Evolutionary conservation across 2,329 filamentous ascomycete species (phyloP).

Genomic region (Colletotrichum sp.): DNA sequence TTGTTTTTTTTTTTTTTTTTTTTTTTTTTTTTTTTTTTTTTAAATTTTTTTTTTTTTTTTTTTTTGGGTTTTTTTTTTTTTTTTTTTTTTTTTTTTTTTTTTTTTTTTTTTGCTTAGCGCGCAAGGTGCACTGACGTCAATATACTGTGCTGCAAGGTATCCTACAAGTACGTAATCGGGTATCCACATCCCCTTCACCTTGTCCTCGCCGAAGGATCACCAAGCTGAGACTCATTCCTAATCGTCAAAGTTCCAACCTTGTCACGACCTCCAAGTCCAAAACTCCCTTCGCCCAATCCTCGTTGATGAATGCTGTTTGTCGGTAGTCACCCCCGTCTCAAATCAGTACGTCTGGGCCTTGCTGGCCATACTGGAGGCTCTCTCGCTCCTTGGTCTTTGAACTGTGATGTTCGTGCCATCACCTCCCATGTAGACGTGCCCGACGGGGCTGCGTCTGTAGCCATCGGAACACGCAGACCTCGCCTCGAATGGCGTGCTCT

Average conservation of each 20-base stretch:
- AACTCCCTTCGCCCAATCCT: background rate
- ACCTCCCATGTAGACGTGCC: background rate
- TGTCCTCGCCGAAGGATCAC: background rate
- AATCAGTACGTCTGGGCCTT: background rate
- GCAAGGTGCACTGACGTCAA: background rate
- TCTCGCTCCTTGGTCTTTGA: background rate
- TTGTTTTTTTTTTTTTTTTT: no score
- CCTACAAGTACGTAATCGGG: background rate
- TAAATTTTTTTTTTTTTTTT: no score
- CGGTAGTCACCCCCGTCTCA: background rate
- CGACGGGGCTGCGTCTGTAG: background rate
- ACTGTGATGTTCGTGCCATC: background rate
- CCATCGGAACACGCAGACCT: background rate
- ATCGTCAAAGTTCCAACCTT: background rate
- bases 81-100: constrained; percentile 7
- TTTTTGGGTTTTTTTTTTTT: background rate
- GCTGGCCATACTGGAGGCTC: background rate
- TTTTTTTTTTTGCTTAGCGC: background rate
- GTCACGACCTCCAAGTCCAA: background rate
- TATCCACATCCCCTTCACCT: background rate
- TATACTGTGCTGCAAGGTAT: background rate
- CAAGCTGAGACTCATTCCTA: background rate
- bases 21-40: no score
- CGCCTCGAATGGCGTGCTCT: background rate
- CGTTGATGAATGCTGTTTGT: background rate